Evolutionary conservation across 139 green algal species (phyloP), one percentile per base, ranked within the genome.

Genomic region (Auxenochlorella pyrenoidosa): DNA sequence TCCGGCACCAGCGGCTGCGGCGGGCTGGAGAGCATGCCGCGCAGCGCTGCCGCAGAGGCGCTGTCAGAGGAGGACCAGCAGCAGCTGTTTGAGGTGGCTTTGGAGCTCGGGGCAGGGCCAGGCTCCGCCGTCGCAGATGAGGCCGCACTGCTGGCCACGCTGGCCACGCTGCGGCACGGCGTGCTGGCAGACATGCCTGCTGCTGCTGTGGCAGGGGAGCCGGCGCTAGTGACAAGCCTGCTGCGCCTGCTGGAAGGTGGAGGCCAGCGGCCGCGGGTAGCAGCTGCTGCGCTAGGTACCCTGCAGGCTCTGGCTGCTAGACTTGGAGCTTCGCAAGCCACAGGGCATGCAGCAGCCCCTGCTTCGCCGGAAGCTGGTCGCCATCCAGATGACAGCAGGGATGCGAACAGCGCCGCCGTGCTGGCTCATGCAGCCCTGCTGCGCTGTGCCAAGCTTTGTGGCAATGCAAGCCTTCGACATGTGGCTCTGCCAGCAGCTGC

Each of bases 181-280:
- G 68, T 85, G 51, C 65, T 85, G 41, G 28, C 41, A 30, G 80
- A 77, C 66, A 77, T 85, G 66, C 65, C 80, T 1, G 47, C 80
- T 3, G 80, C 80, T 6, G 80, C 80, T 18, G 80, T 77, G 41
- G 80, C 80, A 41, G 51, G 78, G 51, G 51, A 72, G 78, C 54
- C 54, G 47, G n/a, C 54, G 10, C 51, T 83, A 8, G 28, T 54
- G 78, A 15, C 44, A 19, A 43, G 10, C 34, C 54, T 83, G 78
- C 54, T 70, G 51, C 34, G 54, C 51, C 34, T 83, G 51, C 34
- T 83, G 34, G 78, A 70, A 30, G 78, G 51, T 16, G 78, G 13
- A 32, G 40, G n/a, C 12, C 8, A 0, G 28, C 75, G 16, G 43
- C 75, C 75, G 5, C 28, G 12, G 4, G 75, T 63, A 43, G 75